Conservation (phyloP, 2,329 filamentous ascomycete species). For the Didymellaceae sp. region DNA sequence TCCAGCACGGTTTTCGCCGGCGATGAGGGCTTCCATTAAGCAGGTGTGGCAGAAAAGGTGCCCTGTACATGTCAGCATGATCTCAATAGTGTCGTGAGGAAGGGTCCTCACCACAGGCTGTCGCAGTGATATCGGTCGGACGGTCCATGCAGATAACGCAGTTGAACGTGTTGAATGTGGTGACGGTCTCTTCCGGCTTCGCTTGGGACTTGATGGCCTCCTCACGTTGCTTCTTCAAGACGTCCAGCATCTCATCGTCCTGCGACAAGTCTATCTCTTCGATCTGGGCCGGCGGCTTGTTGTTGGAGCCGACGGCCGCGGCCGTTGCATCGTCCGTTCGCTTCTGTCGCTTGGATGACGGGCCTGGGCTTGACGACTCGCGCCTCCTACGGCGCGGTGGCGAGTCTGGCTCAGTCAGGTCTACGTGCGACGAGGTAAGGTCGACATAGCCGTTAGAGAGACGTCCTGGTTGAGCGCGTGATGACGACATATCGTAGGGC, state of each 20-base stretch:
- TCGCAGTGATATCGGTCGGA: slow-evolving; percentile 65
- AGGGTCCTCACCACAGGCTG: slow-evolving; percentile 68
- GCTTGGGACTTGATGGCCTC: slow-evolving; percentile 58
- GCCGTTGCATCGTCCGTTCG: slow-evolving; percentile 23
- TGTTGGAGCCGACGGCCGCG: background rate
- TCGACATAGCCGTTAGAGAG: slow-evolving; percentile 48
- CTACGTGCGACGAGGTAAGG: slow-evolving; percentile 31
- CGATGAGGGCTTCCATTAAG: slow-evolving; percentile 65
- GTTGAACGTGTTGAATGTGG: slow-evolving; percentile 56
- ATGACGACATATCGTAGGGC: slow-evolving; percentile 26
- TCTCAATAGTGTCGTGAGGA: too few relatives aligned
- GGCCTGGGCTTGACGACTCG: slow-evolving; percentile 33
- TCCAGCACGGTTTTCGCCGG: slow-evolving; percentile 58
- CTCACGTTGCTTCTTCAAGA: slow-evolving; percentile 60
- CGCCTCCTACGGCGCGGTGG: slow-evolving; percentile 32
- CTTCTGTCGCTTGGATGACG: slow-evolving; percentile 42
- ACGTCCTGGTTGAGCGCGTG: slow-evolving; percentile 27
- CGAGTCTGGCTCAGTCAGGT: slow-evolving; percentile 25
- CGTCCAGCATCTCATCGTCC: slow-evolving; percentile 51
- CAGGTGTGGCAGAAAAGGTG: slow-evolving; percentile 71
- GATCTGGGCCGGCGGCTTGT: slow-evolving; percentile 35
- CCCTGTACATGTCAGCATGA: slow-evolving; percentile 50
- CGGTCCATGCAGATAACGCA: slow-evolving; percentile 71
- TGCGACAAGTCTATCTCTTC: slow-evolving; percentile 60
- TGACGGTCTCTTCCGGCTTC: slow-evolving; percentile 46